Evolutionary conservation across 495 filamentous ascomycete species (phyloP).

Genomic region (Xylaria scruposa): DNA sequence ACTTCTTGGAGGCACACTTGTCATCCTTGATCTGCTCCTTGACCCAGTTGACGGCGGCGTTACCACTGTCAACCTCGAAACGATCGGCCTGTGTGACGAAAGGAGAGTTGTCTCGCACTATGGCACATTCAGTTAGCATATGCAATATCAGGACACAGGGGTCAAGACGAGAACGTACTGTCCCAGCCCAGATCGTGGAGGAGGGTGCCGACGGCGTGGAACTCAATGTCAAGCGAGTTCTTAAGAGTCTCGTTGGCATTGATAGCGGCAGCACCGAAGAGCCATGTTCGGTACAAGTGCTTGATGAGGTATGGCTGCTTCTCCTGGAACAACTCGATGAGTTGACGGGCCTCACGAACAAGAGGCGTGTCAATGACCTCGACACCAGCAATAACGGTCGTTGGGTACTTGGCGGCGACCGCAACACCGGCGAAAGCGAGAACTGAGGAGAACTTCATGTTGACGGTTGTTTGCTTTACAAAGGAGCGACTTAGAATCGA

Average conservation of each 20-base stretch:
- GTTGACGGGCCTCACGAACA: slow-evolving; percentile 46
- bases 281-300: slow-evolving; percentile 49
- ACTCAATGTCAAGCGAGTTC: slow-evolving; percentile 38
- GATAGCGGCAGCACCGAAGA: slow-evolving; percentile 45
- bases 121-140: background rate
- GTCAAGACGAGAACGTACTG: slow-evolving; percentile 25
- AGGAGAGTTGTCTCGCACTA: slow-evolving; percentile 20
- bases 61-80: slow-evolving; percentile 53
- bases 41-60: slow-evolving; percentile 45
- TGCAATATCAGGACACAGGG: background rate
- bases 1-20: slow-evolving; percentile 31
- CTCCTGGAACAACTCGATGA: slow-evolving; percentile 38
- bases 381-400: slow-evolving; percentile 34
- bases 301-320: slow-evolving; percentile 34
- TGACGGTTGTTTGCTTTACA: background rate
- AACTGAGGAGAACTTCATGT: slow-evolving; percentile 24
- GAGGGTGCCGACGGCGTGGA: slow-evolving; percentile 42
- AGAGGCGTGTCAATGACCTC: slow-evolving; percentile 47
- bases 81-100: slow-evolving; percentile 22
- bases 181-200: slow-evolving; percentile 48
- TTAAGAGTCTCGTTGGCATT: slow-evolving; percentile 30
- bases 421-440: slow-evolving; percentile 16
- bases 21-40: slow-evolving; percentile 37
- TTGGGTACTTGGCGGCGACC: slow-evolving; percentile 16
- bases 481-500: background rate